Conservation (phyloP, 495 filamentous ascomycete species). For the Cercophora scortea region DNA sequence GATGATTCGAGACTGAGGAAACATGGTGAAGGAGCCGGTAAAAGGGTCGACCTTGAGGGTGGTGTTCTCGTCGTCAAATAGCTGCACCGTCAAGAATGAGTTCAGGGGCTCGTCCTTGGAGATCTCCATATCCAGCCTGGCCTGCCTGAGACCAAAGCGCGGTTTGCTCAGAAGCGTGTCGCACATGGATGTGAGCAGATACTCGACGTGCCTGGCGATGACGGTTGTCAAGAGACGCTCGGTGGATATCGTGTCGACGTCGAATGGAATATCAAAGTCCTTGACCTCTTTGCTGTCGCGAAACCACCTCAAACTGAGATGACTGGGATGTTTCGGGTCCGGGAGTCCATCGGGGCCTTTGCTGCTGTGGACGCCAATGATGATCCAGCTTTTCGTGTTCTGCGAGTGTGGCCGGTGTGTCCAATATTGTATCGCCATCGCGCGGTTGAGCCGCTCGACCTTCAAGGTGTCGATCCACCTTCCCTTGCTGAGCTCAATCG, state of each 20-base stretch:
- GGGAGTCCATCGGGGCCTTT: constrained; percentile 28
- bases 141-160: constrained; percentile 48
- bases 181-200: constrained; percentile 56
- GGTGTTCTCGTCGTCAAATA: constrained; percentile 50
- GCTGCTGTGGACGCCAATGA: constrained; percentile 70
- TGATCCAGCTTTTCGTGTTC: constrained; percentile 76
- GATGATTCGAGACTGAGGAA: constrained; percentile 33
- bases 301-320: constrained; percentile 73
- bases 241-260: constrained; percentile 59
- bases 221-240: constrained; percentile 64
- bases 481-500: constrained; percentile 51
- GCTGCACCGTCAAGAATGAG: constrained; percentile 58
- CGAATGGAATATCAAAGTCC: constrained; percentile 54
- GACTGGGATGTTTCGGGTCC: constrained; percentile 32
- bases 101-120: constrained; percentile 54
- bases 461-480: constrained; percentile 70
- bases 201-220: constrained; percentile 64
- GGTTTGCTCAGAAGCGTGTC: constrained; percentile 45
- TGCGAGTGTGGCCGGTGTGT: constrained; percentile 42
- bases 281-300: constrained; percentile 66
- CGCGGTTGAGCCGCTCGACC: constrained; percentile 68
- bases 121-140: constrained; percentile 46
- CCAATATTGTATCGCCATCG: constrained; percentile 89
- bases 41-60: constrained; percentile 63
- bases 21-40: constrained; percentile 48